A percentile compares a stretch with the other conserved stretches of the same genome.
Conservation (phyloP, 2,329 filamentous ascomycete genomes). For the Diplodia scrobiculata region DNA sequence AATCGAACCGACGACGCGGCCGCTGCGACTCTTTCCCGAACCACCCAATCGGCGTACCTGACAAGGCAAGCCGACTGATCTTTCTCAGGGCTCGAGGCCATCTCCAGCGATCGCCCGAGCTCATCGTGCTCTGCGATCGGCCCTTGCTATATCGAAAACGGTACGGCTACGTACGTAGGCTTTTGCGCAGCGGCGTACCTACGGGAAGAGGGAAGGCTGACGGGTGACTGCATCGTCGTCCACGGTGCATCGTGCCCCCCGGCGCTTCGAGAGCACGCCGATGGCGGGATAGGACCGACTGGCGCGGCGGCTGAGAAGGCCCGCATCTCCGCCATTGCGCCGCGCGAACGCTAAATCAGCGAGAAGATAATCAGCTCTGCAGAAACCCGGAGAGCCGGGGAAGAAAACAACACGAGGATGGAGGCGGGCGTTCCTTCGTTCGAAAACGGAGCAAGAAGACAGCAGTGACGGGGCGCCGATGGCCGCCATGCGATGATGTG, state of each 20-base stretch:
- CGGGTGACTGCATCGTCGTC: background rate
- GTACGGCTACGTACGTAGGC: background rate
- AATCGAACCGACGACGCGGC: background rate
- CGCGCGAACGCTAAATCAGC: background rate
- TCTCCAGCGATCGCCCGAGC: background rate
- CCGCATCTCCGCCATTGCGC: background rate
- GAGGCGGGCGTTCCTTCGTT: background rate
- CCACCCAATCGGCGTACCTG: background rate
- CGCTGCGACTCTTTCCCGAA: background rate
- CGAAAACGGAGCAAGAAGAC: background rate
- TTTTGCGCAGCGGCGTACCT: background rate
- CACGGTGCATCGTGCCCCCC: background rate
- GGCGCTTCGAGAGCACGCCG: background rate
- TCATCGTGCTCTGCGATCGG: background rate
- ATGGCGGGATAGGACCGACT: background rate
- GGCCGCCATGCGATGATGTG: background rate
- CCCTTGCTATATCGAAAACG: background rate
- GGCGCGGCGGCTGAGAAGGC: slow-evolving; percentile 13
- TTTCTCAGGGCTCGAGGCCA: background rate
- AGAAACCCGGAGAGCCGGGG: background rate
- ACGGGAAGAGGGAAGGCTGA: background rate
- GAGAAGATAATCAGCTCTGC: background rate
- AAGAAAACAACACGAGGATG: background rate
- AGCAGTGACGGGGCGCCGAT: background rate
- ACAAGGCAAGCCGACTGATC: background rate